These are phyloP conservation scores for Colletotrichum aenigma DNA, from an alignment of 2,329 filamentous ascomycete genomes.

Conservation along the genomic window DNA sequence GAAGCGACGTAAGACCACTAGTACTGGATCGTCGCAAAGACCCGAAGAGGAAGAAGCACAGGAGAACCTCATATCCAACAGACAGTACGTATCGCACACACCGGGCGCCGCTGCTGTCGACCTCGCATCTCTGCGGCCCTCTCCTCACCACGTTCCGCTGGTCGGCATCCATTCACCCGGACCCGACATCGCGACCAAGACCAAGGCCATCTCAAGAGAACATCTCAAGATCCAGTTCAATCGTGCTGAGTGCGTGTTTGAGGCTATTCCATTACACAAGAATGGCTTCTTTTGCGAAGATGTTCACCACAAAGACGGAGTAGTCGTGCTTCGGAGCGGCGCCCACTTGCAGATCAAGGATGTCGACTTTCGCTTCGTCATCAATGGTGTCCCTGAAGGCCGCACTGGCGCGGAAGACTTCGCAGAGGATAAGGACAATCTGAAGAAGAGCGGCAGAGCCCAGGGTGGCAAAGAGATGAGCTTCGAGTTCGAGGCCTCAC, in stretches of 20 bases:
- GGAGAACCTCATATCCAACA: slow-evolving; percentile 57
- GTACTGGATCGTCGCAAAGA: slow-evolving; percentile 41
- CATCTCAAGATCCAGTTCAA: slow-evolving; percentile 78
- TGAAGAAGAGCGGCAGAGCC: slow-evolving; percentile 54
- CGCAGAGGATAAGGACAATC: slow-evolving; percentile 52
- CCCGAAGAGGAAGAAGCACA: slow-evolving; percentile 47
- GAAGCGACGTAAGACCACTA: slow-evolving; percentile 52
- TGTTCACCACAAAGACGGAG: slow-evolving; percentile 57
- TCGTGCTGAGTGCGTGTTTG: slow-evolving; percentile 64
- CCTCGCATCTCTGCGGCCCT: slow-evolving; percentile 62
- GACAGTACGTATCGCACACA: slow-evolving; percentile 65
- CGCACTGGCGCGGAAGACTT: slow-evolving; percentile 63
- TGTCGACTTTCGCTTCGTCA: slow-evolving; percentile 69
- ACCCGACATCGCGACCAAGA: slow-evolving; percentile 63
- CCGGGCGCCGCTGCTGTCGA: slow-evolving; percentile 65
- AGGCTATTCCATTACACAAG: slow-evolving; percentile 63
- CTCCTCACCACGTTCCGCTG: slow-evolving; percentile 66
- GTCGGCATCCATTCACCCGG: slow-evolving; percentile 76
- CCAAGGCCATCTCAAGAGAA: slow-evolving; percentile 75
- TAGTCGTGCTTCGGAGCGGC: slow-evolving; percentile 65
- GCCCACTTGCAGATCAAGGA: slow-evolving; percentile 75
- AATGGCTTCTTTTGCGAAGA: slow-evolving; percentile 76
- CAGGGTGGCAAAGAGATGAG: slow-evolving; percentile 73
- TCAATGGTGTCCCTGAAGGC: slow-evolving; percentile 66
- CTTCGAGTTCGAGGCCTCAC: slow-evolving; percentile 71